Percentiles rank a stretch among this genome's conserved stretches.
Evolutionary conservation across 148 eudicot genomes (phyloP).

Genomic region (Vaccinium corymbosum): DNA sequence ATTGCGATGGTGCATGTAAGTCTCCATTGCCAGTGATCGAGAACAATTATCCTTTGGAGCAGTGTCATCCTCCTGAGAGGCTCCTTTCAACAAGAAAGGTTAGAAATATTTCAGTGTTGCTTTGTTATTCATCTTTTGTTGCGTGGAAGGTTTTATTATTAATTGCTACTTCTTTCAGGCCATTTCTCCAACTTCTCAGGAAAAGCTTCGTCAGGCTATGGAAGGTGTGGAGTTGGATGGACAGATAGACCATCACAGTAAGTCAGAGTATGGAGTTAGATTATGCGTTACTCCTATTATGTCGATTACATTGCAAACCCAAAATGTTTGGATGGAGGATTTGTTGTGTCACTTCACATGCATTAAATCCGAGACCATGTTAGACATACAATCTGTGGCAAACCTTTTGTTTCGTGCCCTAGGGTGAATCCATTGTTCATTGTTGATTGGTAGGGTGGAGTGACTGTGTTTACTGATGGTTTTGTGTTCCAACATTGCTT

Average conservation of each 20-base stretch:
- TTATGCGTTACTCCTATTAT: neutral
- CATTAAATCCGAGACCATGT: neutral
- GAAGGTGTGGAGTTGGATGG: constrained; percentile 34
- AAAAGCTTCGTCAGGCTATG: constrained; percentile 63
- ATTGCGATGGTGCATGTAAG: constrained; percentile 18
- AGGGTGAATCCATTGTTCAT: neutral
- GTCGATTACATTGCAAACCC: neutral
- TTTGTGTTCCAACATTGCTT: neutral
- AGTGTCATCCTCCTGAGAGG: constrained; percentile 57
- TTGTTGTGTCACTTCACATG: neutral
- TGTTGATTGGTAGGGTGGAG: neutral
- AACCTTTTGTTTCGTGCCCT: neutral
- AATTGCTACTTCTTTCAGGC: constrained; percentile 40
- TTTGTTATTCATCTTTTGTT: neutral
- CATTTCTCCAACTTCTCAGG: constrained; percentile 78
- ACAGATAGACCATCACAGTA: constrained; percentile 37
- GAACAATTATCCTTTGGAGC: constrained; percentile 16
- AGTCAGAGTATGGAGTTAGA: constrained; percentile 26
- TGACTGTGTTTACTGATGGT: neutral
- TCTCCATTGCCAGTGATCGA: constrained; percentile 24
- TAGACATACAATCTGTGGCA: neutral
- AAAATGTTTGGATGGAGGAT: neutral
- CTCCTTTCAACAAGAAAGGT: constrained; percentile 79
- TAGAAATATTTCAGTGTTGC: neutral
- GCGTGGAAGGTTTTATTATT: constrained; percentile 9